Percentiles rank a stretch among this genome's conserved stretches.
Evolutionary conservation across 2,329 filamentous ascomycete species (phyloP).

Genomic region (Aspergillus bombycis): DNA sequence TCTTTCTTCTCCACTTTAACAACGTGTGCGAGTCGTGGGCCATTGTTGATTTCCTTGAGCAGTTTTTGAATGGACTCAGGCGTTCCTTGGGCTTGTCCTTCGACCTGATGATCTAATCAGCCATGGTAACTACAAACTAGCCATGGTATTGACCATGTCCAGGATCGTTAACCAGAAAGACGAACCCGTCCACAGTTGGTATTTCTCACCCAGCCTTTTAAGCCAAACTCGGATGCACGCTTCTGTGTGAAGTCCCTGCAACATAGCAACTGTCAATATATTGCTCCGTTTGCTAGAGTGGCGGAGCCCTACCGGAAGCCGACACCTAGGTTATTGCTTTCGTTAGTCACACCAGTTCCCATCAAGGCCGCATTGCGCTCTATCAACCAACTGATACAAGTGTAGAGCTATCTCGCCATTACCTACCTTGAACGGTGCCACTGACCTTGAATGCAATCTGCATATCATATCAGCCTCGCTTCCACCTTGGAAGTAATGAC

Average conservation of each 20-base stretch:
- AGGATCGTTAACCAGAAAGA: background rate
- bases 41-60: slow-evolving; percentile 73
- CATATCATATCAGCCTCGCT: slow-evolving; percentile 8
- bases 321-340: slow-evolving; percentile 29
- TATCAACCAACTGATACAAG: background rate
- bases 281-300: slow-evolving; percentile 10
- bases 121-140: background rate
- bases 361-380: background rate
- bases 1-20: slow-evolving; percentile 72
- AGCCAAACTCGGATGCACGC: slow-evolving; percentile 44
- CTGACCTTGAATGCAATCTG: slow-evolving; percentile 57
- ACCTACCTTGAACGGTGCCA: slow-evolving; percentile 70
- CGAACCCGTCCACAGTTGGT: slow-evolving; percentile 49
- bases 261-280: background rate
- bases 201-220: slow-evolving; percentile 56
- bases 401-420: background rate
- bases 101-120: slow-evolving; percentile 61
- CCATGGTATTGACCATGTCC: background rate
- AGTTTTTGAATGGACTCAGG: slow-evolving; percentile 68
- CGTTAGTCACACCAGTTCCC: background rate
- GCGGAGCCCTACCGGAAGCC: slow-evolving; percentile 34
- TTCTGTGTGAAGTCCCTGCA: slow-evolving; percentile 47
- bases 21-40: slow-evolving; percentile 73
- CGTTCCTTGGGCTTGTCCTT: slow-evolving; percentile 83
- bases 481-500: slow-evolving; percentile 2